Conservation (phyloP, 78 protist species). For the Capsaspora owczarzaki region DNA sequence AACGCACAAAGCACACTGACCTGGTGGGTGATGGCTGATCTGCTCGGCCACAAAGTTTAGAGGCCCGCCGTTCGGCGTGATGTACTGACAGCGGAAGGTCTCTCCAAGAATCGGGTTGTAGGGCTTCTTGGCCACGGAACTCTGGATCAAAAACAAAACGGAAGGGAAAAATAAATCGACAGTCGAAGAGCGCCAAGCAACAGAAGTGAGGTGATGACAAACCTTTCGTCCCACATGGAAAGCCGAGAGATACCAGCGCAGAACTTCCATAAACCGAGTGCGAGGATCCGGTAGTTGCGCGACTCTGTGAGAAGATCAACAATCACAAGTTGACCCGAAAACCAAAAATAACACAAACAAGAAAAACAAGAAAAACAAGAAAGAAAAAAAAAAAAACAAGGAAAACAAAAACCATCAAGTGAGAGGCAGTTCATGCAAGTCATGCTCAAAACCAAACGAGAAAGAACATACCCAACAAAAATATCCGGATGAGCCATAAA, state of each 20-base stretch:
- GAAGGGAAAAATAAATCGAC: too few relatives aligned
- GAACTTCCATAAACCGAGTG: too few relatives aligned
- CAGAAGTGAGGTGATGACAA: too few relatives aligned
- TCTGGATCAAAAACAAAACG: not conserved
- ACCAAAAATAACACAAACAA: not conserved
- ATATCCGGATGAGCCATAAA: slow-evolving; percentile 18
- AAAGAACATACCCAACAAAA: not conserved
- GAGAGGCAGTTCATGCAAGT: not conserved
- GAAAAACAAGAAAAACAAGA: too few relatives aligned
- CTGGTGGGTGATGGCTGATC: slow-evolving; percentile 91
- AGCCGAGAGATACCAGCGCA: too few relatives aligned
- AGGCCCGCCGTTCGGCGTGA: too few relatives aligned
- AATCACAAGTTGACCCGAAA: not conserved
- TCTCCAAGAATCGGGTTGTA: slow-evolving; percentile 91
- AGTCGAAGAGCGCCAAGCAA: too few relatives aligned
- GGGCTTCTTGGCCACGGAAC: slow-evolving; percentile 70
- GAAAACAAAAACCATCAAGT: not conserved
- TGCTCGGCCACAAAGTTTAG: slow-evolving; percentile 42
- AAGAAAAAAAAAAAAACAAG: not conserved
- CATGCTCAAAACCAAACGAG: not conserved
- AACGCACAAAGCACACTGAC: not conserved
- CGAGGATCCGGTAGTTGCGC: too few relatives aligned
- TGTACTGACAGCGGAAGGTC: slow-evolving; percentile 41
- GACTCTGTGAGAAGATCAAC: not conserved
- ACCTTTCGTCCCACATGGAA: too few relatives aligned